Evolutionary conservation across 495 filamentous ascomycete species (phyloP).

Genomic region (Tirmania nivea): DNA sequence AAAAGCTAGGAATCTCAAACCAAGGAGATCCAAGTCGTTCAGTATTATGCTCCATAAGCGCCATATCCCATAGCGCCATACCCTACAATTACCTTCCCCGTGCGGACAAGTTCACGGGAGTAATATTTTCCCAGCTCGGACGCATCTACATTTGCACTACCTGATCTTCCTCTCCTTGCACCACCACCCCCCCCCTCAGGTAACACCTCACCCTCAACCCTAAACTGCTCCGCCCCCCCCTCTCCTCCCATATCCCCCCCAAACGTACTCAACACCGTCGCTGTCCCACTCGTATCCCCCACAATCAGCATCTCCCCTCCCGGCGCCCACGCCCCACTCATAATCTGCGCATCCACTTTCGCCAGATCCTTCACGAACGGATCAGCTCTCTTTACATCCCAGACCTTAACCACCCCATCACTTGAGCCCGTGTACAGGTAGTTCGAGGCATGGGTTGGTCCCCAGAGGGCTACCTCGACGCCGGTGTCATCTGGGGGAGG

Average conservation of each 20-base stretch:
- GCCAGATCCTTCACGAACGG: slow-evolving; percentile 40
- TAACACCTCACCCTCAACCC: background rate
- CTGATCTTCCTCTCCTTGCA: background rate
- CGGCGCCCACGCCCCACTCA: slow-evolving; percentile 19
- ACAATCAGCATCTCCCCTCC: slow-evolving; percentile 11
- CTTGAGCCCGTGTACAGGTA: slow-evolving; percentile 77
- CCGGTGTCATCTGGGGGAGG: slow-evolving; percentile 57
- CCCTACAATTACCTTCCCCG: background rate
- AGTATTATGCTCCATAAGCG: no score
- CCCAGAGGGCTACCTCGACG: slow-evolving; percentile 66
- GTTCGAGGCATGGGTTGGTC: slow-evolving; percentile 28
- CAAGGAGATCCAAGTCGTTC: no score
- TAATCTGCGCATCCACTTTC: slow-evolving; percentile 28
- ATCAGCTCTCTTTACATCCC: slow-evolving; percentile 50
- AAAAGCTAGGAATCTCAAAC: no score
- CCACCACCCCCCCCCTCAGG: background rate
- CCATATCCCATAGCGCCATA: no score
- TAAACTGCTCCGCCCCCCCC: no score
- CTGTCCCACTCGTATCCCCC: slow-evolving; percentile 11
- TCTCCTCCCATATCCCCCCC: background rate
- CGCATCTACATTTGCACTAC: background rate
- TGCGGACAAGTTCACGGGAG: background rate
- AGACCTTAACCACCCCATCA: slow-evolving; percentile 68
- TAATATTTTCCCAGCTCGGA: background rate
- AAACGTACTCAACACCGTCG: slow-evolving; percentile 9